Percentiles rank a stretch among this genome's conserved stretches.
Evolutionary conservation across 768 basidiomycete species (phyloP).

Genomic region (Omphalotus guepiniiformis): DNA sequence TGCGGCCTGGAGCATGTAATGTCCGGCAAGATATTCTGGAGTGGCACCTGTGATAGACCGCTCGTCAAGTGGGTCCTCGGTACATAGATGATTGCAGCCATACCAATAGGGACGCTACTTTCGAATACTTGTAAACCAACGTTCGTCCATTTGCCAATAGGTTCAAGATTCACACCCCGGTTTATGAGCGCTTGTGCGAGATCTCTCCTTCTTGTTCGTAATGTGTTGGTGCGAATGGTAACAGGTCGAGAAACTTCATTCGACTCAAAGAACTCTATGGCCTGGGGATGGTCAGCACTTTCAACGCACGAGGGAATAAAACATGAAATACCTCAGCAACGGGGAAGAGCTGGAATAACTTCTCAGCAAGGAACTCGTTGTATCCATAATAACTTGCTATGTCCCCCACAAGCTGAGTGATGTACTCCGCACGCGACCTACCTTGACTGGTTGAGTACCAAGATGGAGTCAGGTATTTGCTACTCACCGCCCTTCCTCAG

Average conservation of each 20-base stretch:
- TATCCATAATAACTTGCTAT: slow-evolving; percentile 97
- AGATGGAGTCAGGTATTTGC: slow-evolving; percentile 7
- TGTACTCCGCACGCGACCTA: slow-evolving; percentile 88
- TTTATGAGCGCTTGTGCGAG: slow-evolving; percentile 92
- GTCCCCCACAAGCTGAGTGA: slow-evolving; percentile 82
- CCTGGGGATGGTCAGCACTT: slow-evolving; percentile 40
- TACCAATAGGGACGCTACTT: slow-evolving; percentile 90
- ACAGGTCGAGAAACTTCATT: slow-evolving; percentile 95
- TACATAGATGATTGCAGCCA: slow-evolving; percentile 8
- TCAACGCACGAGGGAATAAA: slow-evolving; percentile 8
- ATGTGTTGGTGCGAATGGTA: slow-evolving; percentile 96
- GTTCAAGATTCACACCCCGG: slow-evolving; percentile 94
- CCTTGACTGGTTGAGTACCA: slow-evolving; percentile 40
- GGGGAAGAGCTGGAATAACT: slow-evolving; percentile 90
- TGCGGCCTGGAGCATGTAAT: slow-evolving; percentile 99
- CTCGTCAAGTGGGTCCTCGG: slow-evolving; percentile 1
- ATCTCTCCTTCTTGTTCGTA: slow-evolving; percentile 89
- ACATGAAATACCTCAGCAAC: slow-evolving; percentile 70
- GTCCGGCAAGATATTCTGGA: slow-evolving; percentile 97
- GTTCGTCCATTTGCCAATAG: slow-evolving; percentile 99
- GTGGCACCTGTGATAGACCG: slow-evolving; percentile 63
- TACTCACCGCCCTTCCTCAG: slow-evolving; percentile 63
- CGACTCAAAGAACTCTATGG: slow-evolving; percentile 97
- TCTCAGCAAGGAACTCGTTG: slow-evolving; percentile 91
- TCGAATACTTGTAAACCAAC: slow-evolving; percentile 99